Conservation (phyloP, 2,329 filamentous ascomycete genomes). For the Aspergillaceae sp. region DNA sequence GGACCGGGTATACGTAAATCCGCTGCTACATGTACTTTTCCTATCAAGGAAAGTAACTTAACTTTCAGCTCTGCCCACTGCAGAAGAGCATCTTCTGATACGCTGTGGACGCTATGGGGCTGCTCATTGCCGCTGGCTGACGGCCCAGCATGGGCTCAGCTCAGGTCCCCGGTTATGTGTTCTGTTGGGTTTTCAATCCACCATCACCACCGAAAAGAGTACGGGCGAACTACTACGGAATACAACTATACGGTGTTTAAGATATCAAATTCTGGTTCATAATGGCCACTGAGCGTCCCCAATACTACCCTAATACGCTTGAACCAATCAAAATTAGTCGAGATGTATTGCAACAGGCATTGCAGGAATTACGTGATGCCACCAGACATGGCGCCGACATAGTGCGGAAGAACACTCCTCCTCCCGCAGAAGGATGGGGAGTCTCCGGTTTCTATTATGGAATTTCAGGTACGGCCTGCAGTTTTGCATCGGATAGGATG, state of each 20-base stretch:
- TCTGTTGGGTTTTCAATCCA: not conserved
- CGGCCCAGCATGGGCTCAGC: not conserved
- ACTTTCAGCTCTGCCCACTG: not conserved
- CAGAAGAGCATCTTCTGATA: no score
- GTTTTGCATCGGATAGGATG: not conserved
- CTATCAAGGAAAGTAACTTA: not conserved
- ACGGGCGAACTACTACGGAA: not conserved
- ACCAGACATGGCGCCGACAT: slow-evolving; percentile 20
- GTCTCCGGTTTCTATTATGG: slow-evolving; percentile 23
- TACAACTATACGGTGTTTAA: not conserved
- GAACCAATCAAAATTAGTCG: slow-evolving; percentile 12
- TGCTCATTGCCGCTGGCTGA: not conserved
- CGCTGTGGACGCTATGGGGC: no score
- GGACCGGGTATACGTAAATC: not conserved
- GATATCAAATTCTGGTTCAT: not conserved
- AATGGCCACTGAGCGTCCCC: slow-evolving; percentile 6
- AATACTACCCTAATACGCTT: slow-evolving; percentile 22
- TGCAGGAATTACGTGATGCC: slow-evolving; percentile 22
- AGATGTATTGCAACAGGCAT: slow-evolving; percentile 9
- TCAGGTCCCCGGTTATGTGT: not conserved
- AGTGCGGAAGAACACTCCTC: slow-evolving; percentile 16
- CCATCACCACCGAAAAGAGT: not conserved
- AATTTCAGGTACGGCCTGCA: slow-evolving; percentile 20
- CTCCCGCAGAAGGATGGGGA: slow-evolving; percentile 14
- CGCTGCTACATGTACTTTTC: not conserved